Conservation (phyloP, 306 rosid species). For the Castanea crenata region DNA sequence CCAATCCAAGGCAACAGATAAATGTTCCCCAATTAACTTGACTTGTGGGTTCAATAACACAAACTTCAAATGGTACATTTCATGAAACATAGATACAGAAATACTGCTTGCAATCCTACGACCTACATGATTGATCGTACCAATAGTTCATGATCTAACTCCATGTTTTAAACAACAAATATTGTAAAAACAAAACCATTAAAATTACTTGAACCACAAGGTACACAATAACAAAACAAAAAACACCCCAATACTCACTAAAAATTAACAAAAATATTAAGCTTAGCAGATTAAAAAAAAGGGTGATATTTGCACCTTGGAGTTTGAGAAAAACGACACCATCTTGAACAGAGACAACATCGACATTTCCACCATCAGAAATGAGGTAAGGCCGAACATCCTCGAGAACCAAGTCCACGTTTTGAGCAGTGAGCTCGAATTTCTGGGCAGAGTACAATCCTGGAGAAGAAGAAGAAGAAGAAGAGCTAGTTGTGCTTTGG, state of each 20-base stretch:
- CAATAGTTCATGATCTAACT: neutral
- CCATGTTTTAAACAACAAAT: neutral
- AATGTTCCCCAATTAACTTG: neutral
- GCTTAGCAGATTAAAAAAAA: too few species aligned
- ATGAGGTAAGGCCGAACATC: conserved; percentile 94
- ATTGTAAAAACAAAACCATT: neutral
- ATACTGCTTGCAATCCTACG: neutral
- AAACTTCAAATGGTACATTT: neutral
- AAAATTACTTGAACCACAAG: neutral
- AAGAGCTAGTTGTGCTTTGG: conserved; percentile 13
- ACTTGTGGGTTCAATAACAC: neutral
- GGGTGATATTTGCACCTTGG: conserved; percentile 38
- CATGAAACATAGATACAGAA: neutral
- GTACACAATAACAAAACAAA: neutral
- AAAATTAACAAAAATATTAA: neutral
- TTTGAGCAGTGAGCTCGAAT: conserved; percentile 62
- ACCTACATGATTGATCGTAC: neutral
- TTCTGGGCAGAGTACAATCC: conserved; percentile 81
- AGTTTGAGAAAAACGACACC: conserved; percentile 87
- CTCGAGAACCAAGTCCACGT: conserved; percentile 87
- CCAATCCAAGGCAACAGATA: neutral
- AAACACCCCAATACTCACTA: neutral
- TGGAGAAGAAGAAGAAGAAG: conserved; percentile 34
- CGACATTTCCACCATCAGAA: conserved; percentile 93
- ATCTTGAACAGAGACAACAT: conserved; percentile 73